Evolutionary conservation across 352 stramenopile species (phyloP), one percentile per base, ranked within the genome.

Genomic region (Phytophthora sansomeana): DNA sequence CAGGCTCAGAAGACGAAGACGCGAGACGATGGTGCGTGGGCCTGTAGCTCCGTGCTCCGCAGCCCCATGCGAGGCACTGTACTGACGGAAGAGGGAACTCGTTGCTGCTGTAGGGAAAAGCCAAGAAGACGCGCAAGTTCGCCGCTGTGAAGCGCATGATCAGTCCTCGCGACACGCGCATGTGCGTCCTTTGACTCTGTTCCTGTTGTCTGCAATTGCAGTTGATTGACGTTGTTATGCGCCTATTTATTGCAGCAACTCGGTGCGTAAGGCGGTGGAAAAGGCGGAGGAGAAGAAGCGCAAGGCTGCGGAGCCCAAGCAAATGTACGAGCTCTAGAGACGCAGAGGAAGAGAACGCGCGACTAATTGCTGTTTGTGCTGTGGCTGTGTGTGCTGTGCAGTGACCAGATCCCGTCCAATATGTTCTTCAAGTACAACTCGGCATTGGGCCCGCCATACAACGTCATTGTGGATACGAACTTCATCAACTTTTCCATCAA

Each of bases 401-500:
- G 88, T 77, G 96, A 99, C 61, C 97, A 99, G 78, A 97, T 96
- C 62, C 93, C 97, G 49, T 98, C 97, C 21, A 97, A 97, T 58
- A 85, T 99, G 68, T 99, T 99, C 77, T 99, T 99, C 84, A 97
- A 99, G 75, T 99, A 99, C 91, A 99, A 99, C 77, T 94, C 97
- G 26, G 93, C 98, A 44, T 84, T 99, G 14, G 98, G 98, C 5
- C 96, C 96, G 36, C 98, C 98, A 33, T 99, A 99, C 81, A 97
- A 98, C 80, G 90, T 99, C 41, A 80, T 99, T 13, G 87, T 99
- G 46, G 98, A 99, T 91, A 99, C 98, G 19, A 99, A 99, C 80
- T 99, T 99, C 88, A 99, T 99, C 79, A 99, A 99, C 77, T 99
- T 99, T 67, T 99, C 93, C 35, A 99, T 99, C 81, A 98, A 98